Evolutionary conservation across 495 filamentous ascomycete genomes (phyloP).

Genomic region (Penicillium taxi): DNA sequence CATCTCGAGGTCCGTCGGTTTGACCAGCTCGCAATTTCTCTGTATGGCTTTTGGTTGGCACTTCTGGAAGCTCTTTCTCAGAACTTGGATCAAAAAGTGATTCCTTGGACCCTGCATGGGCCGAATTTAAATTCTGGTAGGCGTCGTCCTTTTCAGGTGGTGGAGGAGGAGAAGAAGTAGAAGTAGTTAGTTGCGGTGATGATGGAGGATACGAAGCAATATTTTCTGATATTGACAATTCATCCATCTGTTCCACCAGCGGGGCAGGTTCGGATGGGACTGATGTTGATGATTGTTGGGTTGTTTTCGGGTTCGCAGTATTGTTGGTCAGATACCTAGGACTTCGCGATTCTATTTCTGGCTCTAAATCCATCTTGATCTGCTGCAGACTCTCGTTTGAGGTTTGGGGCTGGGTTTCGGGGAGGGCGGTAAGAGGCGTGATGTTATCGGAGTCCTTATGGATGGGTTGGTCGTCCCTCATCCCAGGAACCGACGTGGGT

Average conservation of each 20-base stretch:
- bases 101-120: slow-evolving; percentile 53
- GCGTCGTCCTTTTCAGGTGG: slow-evolving; percentile 42
- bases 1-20: slow-evolving; percentile 47
- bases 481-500: slow-evolving; percentile 19
- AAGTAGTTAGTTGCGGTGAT: too few species aligned
- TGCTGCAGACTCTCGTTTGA: slow-evolving; percentile 9
- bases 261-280: slow-evolving; percentile 16
- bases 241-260: slow-evolving; percentile 27
- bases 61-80: slow-evolving; percentile 45
- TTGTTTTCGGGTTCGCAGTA: slow-evolving; percentile 4
- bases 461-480: slow-evolving; percentile 19
- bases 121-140: slow-evolving; percentile 61
- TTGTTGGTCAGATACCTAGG: slow-evolving; percentile 1
- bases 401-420: slow-evolving; percentile 19
- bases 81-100: slow-evolving; percentile 9
- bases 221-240: slow-evolving; percentile 27
- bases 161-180: slow-evolving; percentile 26
- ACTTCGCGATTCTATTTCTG: slow-evolving; percentile 2
- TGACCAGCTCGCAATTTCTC: slow-evolving; percentile 40
- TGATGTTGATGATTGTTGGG: slow-evolving; percentile 7
- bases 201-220: slow-evolving; percentile 14
- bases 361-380: slow-evolving; percentile 12
- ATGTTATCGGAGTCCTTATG: slow-evolving; percentile 8
- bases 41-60: slow-evolving; percentile 45
- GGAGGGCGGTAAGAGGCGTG: slow-evolving; percentile 9